A percentile compares a stretch with the other conserved stretches of the same genome.
phyloP scores from a whole-genome alignment of 371 early-diverging fungal genomes.

The Zopfochytrium polystomum region DNA sequence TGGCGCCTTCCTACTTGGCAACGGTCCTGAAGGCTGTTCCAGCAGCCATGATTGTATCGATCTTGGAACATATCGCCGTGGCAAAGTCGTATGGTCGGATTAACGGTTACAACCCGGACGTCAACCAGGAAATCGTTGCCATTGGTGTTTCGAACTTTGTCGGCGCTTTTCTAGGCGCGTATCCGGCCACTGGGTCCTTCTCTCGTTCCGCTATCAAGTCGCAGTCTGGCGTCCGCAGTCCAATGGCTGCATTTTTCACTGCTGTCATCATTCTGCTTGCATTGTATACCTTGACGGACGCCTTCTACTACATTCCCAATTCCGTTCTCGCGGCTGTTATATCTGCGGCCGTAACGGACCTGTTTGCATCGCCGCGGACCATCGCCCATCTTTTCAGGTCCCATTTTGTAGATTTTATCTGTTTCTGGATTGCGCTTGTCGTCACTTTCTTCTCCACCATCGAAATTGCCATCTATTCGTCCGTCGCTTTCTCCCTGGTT shows the following conservation, averaged over 20 bases:
- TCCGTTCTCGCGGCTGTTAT: constrained; percentile 73
- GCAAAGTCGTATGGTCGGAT: constrained; percentile 71
- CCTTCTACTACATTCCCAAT: constrained; percentile 77
- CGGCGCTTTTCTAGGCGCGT: constrained; percentile 77
- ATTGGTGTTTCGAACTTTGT: constrained; percentile 75
- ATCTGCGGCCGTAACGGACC: too few relatives aligned
- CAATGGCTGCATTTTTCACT: constrained; percentile 70
- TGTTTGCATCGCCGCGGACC: too few relatives aligned
- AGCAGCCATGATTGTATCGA: constrained; percentile 63
- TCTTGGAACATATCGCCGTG: constrained; percentile 86
- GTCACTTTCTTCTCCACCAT: constrained; percentile 66
- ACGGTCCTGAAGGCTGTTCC: constrained; percentile 52
- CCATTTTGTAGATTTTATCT: constrained; percentile 37
- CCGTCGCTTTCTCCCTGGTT: constrained; percentile 59
- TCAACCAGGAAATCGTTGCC: constrained; percentile 79
- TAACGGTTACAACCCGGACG: constrained; percentile 55
- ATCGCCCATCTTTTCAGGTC: too few relatives aligned
- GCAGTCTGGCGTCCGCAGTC: constrained; percentile 68
- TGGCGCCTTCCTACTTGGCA: constrained; percentile 43
- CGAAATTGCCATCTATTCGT: constrained; percentile 65
- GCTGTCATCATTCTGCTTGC: constrained; percentile 71
- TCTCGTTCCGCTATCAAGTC: constrained; percentile 78
- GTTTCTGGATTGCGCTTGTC: constrained; percentile 47
- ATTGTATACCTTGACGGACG: constrained; percentile 73
- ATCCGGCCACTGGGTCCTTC: constrained; percentile 82